Evolutionary conservation across 345 rosid genomes (phyloP), one percentile per base, ranked within the genome.

Genomic region (Hypericum perforatum): DNA sequence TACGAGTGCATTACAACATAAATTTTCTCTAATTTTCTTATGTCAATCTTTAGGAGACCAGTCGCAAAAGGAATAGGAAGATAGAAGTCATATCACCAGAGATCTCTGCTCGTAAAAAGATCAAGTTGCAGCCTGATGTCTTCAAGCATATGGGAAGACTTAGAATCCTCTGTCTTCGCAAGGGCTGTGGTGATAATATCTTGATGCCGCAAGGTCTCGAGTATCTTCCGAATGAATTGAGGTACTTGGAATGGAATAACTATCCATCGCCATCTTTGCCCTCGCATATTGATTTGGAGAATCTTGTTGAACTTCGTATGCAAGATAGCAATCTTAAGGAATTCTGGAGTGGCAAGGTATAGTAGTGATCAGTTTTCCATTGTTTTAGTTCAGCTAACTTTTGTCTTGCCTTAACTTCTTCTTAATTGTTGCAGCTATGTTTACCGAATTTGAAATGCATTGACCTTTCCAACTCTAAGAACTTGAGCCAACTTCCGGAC

Each of bases 191-290:
- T 22, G 32, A 22, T 3, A 13, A 13, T 54, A 13, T 57, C 43
- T 5, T 11, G 9, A 10, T 14, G 37, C 8, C 36, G 7, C 5
- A 39, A 1, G 61, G 43, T 7, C 52, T 44, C 6, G 42, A 38
- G 0, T 45, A 12, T 37, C 42, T 57, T 38, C 29, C 52, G 7
- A 6, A 14, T 6, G 8, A 46, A 12, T 15, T 57, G 43, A 45
- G 51, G 36, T 57, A 46, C 11, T 16, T 57, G 16, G 16, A 37
- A 6, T 57, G 61, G 61, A 7, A 38, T 7, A 22, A 9, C 7
- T 57, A 37, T 15, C 61, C 61, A 14, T 45, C 45, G 41, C 13
- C 14, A 45, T 46, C 52, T 7, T 29, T 57, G 15, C 61, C 52
- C 1, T 14, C 11, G 7, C 38, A 13, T 45, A 15, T 45, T 13